Conservation (phyloP, 768 basidiomycete species). For the Agaricus sinodeliciosus region DNA sequence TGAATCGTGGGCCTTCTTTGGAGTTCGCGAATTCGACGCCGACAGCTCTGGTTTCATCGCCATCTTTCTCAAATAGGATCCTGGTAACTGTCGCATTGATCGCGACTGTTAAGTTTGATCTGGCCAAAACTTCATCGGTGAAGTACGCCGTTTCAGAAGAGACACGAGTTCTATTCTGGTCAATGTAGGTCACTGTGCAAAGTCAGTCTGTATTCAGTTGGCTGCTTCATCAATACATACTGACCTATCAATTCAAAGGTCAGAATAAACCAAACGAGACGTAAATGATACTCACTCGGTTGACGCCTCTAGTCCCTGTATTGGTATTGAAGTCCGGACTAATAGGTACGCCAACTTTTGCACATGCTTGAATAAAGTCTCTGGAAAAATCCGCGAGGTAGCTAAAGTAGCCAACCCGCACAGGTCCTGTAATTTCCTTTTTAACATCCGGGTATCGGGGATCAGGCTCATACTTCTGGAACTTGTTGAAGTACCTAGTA, state of each 20-base stretch:
- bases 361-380: conserved; percentile 47
- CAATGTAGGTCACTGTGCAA: conserved; percentile 57
- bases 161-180: conserved; percentile 40
- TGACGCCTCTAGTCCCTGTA: conserved; percentile 47
- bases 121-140: conserved; percentile 47
- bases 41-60: conserved; percentile 33
- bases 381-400: conserved; percentile 30
- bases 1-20: conserved; percentile 28
- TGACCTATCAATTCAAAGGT: conserved; percentile 18
- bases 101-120: conserved; percentile 56
- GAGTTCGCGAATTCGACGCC: conserved; percentile 49
- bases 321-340: conserved; percentile 51
- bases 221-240: conserved; percentile 16
- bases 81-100: conserved; percentile 46
- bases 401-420: conserved; percentile 46
- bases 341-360: conserved; percentile 42
- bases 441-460: conserved; percentile 42
- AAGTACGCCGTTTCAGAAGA: conserved; percentile 60
- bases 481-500: conserved; percentile 56
- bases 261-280: background rate
- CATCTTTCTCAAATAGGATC: conserved; percentile 36
- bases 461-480: conserved; percentile 49
- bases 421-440: conserved; percentile 45
- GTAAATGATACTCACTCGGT: conserved; percentile 33
- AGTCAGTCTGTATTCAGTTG: background rate